Evolutionary conservation across 768 basidiomycete species (phyloP).

Genomic region (Mycena indigotica): DNA sequence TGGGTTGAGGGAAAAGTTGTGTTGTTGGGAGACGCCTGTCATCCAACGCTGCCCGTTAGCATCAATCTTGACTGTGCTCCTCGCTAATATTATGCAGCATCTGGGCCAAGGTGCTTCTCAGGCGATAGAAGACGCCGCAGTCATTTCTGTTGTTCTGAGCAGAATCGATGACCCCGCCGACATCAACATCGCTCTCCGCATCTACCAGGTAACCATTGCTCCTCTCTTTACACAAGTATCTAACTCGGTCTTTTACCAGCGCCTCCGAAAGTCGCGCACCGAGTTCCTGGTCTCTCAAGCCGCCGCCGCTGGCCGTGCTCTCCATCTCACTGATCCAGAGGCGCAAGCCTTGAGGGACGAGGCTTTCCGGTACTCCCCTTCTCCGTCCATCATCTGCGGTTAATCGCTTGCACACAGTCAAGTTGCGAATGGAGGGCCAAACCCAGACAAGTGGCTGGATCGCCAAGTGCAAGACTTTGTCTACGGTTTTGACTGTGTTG

Average conservation of each 20-base stretch:
- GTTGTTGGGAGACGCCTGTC: constrained; percentile 40
- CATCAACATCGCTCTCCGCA: constrained; percentile 17
- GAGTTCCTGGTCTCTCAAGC: constrained; percentile 25
- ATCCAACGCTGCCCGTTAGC: constrained; percentile 27
- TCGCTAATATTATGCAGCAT: not conserved
- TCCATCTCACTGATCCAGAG: constrained; percentile 21
- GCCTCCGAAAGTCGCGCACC: constrained; percentile 23
- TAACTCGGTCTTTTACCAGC: not conserved
- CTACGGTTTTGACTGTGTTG: constrained; percentile 26
- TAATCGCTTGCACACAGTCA: too few species aligned
- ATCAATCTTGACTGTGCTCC: not conserved
- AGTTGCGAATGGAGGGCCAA: constrained; percentile 20
- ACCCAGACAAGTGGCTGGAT: constrained; percentile 26
- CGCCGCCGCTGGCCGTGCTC: constrained; percentile 18
- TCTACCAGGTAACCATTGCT: constrained; percentile 22
- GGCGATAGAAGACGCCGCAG: constrained; percentile 43
- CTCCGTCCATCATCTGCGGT: too few species aligned
- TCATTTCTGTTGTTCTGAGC: constrained; percentile 33
- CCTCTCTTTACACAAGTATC: not conserved
- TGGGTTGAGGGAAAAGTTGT: constrained; percentile 40
- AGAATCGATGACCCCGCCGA: constrained; percentile 7
- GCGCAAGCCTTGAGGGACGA: constrained; percentile 25
- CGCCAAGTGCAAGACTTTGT: constrained; percentile 25
- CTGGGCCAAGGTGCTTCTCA: constrained; percentile 40
- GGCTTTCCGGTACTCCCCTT: constrained; percentile 17